Percentiles rank a stretch among this genome's conserved stretches.
phyloP scores from a whole-genome alignment of 2,329 filamentous ascomycete genomes.

The Colletotrichum sublineola region DNA sequence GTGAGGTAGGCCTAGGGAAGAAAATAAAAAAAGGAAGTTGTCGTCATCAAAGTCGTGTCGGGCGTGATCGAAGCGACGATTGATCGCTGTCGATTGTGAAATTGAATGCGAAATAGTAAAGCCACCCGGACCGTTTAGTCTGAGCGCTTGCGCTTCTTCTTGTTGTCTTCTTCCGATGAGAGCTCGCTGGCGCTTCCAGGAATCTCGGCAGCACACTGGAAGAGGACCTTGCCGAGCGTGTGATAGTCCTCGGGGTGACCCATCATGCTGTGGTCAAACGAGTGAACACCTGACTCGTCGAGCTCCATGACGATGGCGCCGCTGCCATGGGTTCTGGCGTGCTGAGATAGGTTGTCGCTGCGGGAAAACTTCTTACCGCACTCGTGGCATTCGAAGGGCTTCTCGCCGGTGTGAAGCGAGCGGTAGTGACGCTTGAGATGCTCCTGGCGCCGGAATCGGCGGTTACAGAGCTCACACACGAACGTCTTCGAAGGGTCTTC shows the following conservation, averaged over 20 bases:
- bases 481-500: constrained; percentile 99
- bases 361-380: constrained; percentile 99
- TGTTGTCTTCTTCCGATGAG: constrained; percentile 67
- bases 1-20: constrained; percentile 40
- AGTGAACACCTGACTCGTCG: constrained; percentile 72
- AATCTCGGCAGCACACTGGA: constrained; percentile 82
- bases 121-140: constrained; percentile 59
- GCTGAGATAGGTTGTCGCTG: constrained; percentile 96
- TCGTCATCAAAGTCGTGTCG: constrained; percentile 49
- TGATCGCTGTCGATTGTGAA: constrained; percentile 34
- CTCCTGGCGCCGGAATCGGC: constrained; percentile 97
- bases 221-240: constrained; percentile 81
- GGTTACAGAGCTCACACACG: constrained; percentile 94
- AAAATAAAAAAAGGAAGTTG: constrained; percentile 37
- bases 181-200: constrained; percentile 74
- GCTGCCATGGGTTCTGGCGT: constrained; percentile 91
- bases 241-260: constrained; percentile 69
- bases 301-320: constrained; percentile 93
- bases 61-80: constrained; percentile 47
- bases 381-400: constrained; percentile 97
- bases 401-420: constrained; percentile 97
- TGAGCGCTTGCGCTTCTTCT: constrained; percentile 85
- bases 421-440: constrained; percentile 99
- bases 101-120: constrained; percentile 38
- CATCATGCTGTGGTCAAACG: constrained; percentile 60